Base-by-base conservation (phyloP, 352 stramenopile genomes). In the Peronospora destructor region DNA sequence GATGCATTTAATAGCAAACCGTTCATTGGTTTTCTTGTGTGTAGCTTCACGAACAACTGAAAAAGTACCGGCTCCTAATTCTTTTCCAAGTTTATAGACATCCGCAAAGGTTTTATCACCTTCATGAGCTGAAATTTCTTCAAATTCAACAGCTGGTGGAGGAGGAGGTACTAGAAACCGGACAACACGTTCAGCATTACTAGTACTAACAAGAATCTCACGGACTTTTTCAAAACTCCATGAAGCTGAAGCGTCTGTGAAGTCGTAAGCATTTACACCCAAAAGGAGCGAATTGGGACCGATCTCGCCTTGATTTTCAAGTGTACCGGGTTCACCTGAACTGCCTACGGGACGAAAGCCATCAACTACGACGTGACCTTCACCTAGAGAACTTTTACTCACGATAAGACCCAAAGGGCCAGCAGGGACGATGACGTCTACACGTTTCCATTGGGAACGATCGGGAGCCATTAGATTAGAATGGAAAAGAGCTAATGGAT, bases 1-100 rank as follows among this genome's bases (percentile, higher is more conserved):
- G 33, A 97, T 91, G 58, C 82, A 91, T 66, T 96, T 92, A 58
- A 92, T 76, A 12, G 78, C 81, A 45, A 76, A 86, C 6, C 48
- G 38, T 14, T 73, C 49, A 19, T 71, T 69, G 6, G 76, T 80
- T 1, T 45, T 29, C 16, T 71, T 66, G 39, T 83, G 64, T 13
- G 64, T 85, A 0, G 76, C 78, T 42, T 83, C 68, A 26, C 67
- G 59, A 17, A 92, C 81, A n/a, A 88, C 66, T 0, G 81, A 85
- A 44, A 87, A 89, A 0, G 72, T 83, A 13, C 81, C 81, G 2
- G 67, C 51, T 10, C 81, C 78, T 12, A 92, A 53, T 40, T 91
- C 78, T 17, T 77, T 71, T 5, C 82, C 84, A 28, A 96, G 55
- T 25, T 50, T 44, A 45, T 87, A 92, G 36, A 80, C 66, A 33